Conservation (phyloP, 2,329 filamentous ascomycete genomes). For the Metarhizium guizhouense region DNA sequence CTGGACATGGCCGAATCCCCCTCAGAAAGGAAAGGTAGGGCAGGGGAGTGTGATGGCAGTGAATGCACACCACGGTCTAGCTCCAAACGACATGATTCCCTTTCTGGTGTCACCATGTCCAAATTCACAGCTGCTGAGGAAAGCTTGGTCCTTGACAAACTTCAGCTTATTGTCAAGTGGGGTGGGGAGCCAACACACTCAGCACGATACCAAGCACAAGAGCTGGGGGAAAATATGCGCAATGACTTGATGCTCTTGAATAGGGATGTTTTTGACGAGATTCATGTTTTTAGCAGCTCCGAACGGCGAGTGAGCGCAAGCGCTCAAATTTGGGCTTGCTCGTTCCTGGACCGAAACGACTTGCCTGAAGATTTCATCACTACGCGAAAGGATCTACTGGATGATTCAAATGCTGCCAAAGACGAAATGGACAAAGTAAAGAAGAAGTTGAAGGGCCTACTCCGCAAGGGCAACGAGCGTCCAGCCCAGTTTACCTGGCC, state of each 20-base stretch:
- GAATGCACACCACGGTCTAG: slow-evolving; percentile 12
- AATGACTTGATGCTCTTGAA: slow-evolving; percentile 93
- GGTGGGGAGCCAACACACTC: slow-evolving; percentile 97
- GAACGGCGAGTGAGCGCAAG: slow-evolving; percentile 91
- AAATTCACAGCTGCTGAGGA: slow-evolving; percentile 91
- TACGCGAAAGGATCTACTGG: slow-evolving; percentile 86
- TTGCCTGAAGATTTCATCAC: slow-evolving; percentile 78
- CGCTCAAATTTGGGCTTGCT: slow-evolving; percentile 88
- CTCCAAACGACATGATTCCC: slow-evolving; percentile 67
- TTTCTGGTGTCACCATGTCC: slow-evolving; percentile 85
- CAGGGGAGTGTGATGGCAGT: slow-evolving; percentile 12
- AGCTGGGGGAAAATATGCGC: slow-evolving; percentile 90
- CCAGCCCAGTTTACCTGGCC: slow-evolving; percentile 98
- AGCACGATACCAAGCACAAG: slow-evolving; percentile 89
- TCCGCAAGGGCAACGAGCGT: slow-evolving; percentile 86
- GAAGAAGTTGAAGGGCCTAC: slow-evolving; percentile 91
- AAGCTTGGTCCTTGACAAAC: slow-evolving; percentile 85
- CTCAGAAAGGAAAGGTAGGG: slow-evolving; percentile 11
- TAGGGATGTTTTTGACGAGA: slow-evolving; percentile 81
- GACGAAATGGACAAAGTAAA: slow-evolving; percentile 99
- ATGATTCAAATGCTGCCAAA: slow-evolving; percentile 97
- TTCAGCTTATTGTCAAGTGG: slow-evolving; percentile 98
- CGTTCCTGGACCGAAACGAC: slow-evolving; percentile 82
- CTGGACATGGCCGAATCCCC: slow-evolving; percentile 19
- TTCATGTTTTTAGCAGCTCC: slow-evolving; percentile 91